phyloP scores from a whole-genome alignment of 1,284 basidiomycete genomes.

The Boletellus deceptivus region DNA sequence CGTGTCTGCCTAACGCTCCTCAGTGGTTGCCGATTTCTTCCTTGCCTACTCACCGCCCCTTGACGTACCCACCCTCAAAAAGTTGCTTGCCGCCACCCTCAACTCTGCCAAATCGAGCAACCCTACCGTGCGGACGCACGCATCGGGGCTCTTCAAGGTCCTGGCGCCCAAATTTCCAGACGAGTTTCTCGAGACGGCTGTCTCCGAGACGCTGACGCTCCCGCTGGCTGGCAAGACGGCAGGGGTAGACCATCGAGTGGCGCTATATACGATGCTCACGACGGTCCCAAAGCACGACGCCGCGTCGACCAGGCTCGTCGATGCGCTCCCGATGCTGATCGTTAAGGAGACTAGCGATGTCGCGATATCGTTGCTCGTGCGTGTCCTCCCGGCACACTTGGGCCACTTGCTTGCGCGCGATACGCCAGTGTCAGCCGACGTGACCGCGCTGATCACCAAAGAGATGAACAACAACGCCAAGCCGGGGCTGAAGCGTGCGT shows the following conservation, averaged over 20 bases:
- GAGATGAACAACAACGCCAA: slow-evolving; percentile 62
- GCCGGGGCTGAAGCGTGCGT: slow-evolving; percentile 48
- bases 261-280: slow-evolving; percentile 76
- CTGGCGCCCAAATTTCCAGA: slow-evolving; percentile 39
- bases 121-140: slow-evolving; percentile 55
- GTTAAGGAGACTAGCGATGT: slow-evolving; percentile 78
- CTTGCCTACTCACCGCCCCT: slow-evolving; percentile 55
- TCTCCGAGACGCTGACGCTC: slow-evolving; percentile 66
- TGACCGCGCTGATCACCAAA: slow-evolving; percentile 53
- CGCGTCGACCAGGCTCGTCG: slow-evolving; percentile 55
- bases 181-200: slow-evolving; percentile 42
- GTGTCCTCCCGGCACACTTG: slow-evolving; percentile 61
- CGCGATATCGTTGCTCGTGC: slow-evolving; percentile 54
- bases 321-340: slow-evolving; percentile 58
- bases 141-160: slow-evolving; percentile 61
- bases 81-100: slow-evolving; percentile 64
- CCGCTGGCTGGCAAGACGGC: slow-evolving; percentile 82
- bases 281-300: slow-evolving; percentile 49
- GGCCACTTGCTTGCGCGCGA: slow-evolving; percentile 44
- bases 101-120: slow-evolving; percentile 81
- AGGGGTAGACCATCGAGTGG: slow-evolving; percentile 82
- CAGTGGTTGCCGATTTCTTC: slow-evolving; percentile 59
- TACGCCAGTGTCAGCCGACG: slow-evolving; percentile 42
- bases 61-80: slow-evolving; percentile 53
- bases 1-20: slow-evolving; percentile 4